Evolutionary conservation across 352 stramenopile species (phyloP).

Genomic region (Pythium aquatile): DNA sequence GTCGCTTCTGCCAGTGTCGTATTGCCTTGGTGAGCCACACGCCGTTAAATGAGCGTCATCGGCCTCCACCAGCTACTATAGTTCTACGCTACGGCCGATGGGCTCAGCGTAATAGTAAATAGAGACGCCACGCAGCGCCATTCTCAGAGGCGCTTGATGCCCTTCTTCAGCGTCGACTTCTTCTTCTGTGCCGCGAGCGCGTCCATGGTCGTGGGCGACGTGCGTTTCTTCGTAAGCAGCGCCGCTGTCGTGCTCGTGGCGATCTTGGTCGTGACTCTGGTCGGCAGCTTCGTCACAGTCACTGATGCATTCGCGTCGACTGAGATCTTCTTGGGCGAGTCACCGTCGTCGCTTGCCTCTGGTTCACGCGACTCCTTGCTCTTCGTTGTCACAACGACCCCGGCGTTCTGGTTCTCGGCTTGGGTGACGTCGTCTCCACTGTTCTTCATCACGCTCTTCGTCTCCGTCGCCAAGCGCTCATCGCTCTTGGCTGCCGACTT

Average conservation of each 20-base stretch:
- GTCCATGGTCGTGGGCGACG: constrained; percentile 35
- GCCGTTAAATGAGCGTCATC: too few species aligned
- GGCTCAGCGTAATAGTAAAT: constrained; percentile 11
- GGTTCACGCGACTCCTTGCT: constrained; percentile 6
- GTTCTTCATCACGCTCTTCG: constrained; percentile 19
- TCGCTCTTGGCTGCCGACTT: constrained; percentile 23
- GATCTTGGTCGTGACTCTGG: constrained; percentile 2
- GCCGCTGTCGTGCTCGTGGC: constrained; percentile 7
- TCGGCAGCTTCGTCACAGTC: neutral
- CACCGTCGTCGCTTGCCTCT: constrained; percentile 1
- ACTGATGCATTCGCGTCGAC: neutral
- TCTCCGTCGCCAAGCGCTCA: constrained; percentile 22
- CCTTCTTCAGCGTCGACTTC: constrained; percentile 67
- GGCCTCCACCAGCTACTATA: neutral
- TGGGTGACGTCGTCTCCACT: neutral
- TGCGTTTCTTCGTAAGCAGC: constrained; percentile 44
- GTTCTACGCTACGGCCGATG: neutral
- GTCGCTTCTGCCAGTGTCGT: too few species aligned
- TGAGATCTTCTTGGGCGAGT: neutral
- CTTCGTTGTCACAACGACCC: neutral
- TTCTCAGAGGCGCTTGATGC: constrained; percentile 58
- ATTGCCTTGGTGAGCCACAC: too few species aligned
- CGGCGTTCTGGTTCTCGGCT: neutral
- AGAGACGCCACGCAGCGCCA: neutral
- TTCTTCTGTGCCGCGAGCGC: constrained; percentile 57